A percentile compares a stretch with the other conserved stretches of the same genome.
These are phyloP conservation scores for Gossypium mustelinum DNA, from an alignment of 345 rosid genomes.

Conservation along the genomic window DNA sequence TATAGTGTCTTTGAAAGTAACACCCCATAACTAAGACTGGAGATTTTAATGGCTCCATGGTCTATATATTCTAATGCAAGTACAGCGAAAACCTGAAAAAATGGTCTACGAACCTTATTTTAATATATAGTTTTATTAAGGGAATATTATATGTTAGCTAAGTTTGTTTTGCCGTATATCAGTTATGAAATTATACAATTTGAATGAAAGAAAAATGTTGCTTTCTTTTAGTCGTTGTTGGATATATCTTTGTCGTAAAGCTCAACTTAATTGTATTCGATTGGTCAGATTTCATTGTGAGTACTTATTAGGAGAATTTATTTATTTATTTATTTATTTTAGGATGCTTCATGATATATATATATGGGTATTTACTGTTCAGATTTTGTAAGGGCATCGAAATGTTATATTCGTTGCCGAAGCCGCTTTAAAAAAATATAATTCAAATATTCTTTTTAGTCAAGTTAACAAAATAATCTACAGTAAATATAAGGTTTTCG, in stretches of 20 bases:
- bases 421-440: no score
- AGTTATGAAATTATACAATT: not conserved
- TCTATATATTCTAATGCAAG: not conserved
- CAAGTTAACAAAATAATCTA: no score
- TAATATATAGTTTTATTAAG: no score
- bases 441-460: no score
- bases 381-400: no score
- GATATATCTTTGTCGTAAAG: constrained; percentile 6
- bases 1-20: not conserved
- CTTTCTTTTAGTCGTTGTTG: constrained; percentile 2
- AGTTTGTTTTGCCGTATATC: not conserved
- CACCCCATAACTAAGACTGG: constrained; percentile 10
- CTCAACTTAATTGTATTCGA: not conserved
- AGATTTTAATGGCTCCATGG: constrained; percentile 14
- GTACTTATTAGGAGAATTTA: no score
- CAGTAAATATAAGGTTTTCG: no score
- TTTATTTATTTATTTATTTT: no score
- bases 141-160: not conserved
- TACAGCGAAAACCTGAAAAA: not conserved
- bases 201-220: not conserved
- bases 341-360: no score
- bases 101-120: not conserved
- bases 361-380: no score
- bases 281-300: not conserved
- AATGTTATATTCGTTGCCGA: no score